These are phyloP conservation scores for Eurotiales sp. DNA, from an alignment of 2,329 filamentous ascomycete species.

Conservation along the genomic window DNA sequence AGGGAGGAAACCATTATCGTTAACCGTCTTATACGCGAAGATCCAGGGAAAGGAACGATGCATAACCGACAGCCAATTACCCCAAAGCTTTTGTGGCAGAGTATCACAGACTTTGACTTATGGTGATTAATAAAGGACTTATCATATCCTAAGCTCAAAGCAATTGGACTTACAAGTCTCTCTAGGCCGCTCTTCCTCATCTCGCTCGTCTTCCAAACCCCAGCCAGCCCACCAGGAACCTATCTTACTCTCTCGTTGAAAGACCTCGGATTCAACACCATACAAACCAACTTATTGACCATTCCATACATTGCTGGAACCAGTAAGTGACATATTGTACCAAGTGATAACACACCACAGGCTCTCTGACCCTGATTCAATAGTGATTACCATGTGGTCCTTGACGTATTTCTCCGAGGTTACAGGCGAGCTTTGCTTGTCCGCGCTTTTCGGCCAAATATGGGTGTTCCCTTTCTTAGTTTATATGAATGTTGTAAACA, in stretches of 20 bases:
- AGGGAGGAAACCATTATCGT: conserved; percentile 63
- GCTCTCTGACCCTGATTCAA: background rate
- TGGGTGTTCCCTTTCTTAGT: conserved; percentile 53
- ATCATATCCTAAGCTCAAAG: too few relatives aligned
- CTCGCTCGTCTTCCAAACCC: conserved; percentile 42
- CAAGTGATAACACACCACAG: conserved; percentile 54
- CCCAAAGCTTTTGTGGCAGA: conserved; percentile 44
- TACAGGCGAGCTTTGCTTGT: conserved; percentile 49
- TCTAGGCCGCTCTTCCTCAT: conserved; percentile 20
- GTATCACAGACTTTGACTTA: conserved; percentile 52
- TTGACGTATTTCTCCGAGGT: conserved; percentile 31
- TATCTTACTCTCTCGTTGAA: conserved; percentile 44
- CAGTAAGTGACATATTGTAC: conserved; percentile 44
- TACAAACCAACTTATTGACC: conserved; percentile 60
- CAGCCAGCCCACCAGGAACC: conserved; percentile 29
- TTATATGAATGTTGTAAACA: conserved; percentile 47
- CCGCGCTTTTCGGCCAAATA: conserved; percentile 50
- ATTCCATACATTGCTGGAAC: conserved; percentile 52
- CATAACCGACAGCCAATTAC: conserved; percentile 52
- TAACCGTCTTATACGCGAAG: conserved; percentile 55
- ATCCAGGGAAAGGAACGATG: conserved; percentile 55
- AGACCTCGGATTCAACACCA: conserved; percentile 55
- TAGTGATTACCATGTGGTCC: conserved; percentile 31
- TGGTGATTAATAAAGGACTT: too few relatives aligned
- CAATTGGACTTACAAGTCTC: too few relatives aligned